Base-by-base conservation (phyloP, 495 filamentous ascomycete species). In the Letharia columbiana region DNA sequence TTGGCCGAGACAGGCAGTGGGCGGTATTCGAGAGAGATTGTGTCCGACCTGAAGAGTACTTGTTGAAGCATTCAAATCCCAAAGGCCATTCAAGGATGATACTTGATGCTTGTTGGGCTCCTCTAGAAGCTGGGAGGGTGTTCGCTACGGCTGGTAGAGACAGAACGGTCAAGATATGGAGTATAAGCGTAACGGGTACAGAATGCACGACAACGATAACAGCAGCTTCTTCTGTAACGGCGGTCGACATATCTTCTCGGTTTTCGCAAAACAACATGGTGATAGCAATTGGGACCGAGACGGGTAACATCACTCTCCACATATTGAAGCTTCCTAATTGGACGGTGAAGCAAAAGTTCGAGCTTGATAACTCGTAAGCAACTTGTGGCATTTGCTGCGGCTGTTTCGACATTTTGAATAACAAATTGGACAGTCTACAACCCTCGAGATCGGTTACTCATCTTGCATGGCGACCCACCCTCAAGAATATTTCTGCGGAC, bases 11-110 rank as follows among this genome's bases (percentile, higher is more conserved):
- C 72, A 79, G 94, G 47, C 89, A 92, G 73, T 98, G 93, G 93
- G 86, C 84, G 1, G 79, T 98, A 11, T 98, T 91, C 70, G 73
- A 84, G 66, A 78, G 83, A 54, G 72, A 71, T 47, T 71, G 73
- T 15, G 65, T 69, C 42, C 75, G 77, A 13, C 72, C 73, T 11
- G 78, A 73, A 4, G 73, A 67, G 28, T 96, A 89, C 66, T 77
- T 73, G 52, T 76, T 88, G 4, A 66, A 80, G 23, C 75, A 84
- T 56, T 79, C 83, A 11, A 90, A 94, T 68, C 83, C 87, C 2
- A 96, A 94, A 76, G 92, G 88, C 3, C 94, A 99, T 75, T 80
- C 88, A 28, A 79, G 94, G 63, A 96, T 98, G 91, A 90, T 99
- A 52, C 78, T 96, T 31, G 90, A 89, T 72, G 86, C 84, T 6